A percentile compares a stretch with the other conserved stretches of the same genome.
These are phyloP conservation scores for Aspergillus vadensis DNA, from an alignment of 2,329 filamentous ascomycete genomes.

Conservation along the genomic window DNA sequence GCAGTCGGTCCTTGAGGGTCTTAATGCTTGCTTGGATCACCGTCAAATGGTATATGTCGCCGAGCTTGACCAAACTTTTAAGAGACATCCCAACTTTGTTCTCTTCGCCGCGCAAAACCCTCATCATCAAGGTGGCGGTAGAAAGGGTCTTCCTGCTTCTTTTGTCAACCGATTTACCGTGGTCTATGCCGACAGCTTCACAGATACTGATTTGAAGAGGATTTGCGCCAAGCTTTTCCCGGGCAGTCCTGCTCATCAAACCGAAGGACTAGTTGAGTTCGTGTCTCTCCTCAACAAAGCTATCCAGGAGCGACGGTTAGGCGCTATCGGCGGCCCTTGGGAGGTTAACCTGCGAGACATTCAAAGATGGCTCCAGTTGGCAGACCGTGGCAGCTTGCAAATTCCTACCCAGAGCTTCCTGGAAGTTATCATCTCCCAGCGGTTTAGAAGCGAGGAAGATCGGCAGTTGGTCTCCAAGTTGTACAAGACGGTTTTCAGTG, in stretches of 20 bases:
- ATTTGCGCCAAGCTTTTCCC: constrained; percentile 83
- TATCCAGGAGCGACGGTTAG: constrained; percentile 57
- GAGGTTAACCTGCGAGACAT: constrained; percentile 94
- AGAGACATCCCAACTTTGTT: constrained; percentile 84
- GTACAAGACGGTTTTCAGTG: constrained; percentile 66
- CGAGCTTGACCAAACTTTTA: constrained; percentile 92
- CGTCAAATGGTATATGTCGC: constrained; percentile 94
- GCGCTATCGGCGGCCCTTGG: constrained; percentile 73
- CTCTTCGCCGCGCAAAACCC: constrained; percentile 97
- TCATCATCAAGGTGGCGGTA: constrained; percentile 92
- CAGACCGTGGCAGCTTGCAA: constrained; percentile 62
- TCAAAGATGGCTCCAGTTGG: constrained; percentile 79
- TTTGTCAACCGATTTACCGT: constrained; percentile 99
- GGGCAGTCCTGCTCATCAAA: constrained; percentile 58
- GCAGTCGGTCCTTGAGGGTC: constrained; percentile 90
- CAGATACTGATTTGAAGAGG: constrained; percentile 72
- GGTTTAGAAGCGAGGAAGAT: constrained; percentile 76
- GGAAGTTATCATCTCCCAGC: constrained; percentile 78
- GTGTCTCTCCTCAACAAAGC: constrained; percentile 77
- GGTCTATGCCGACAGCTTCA: constrained; percentile 92
- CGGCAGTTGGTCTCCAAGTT: constrained; percentile 65
- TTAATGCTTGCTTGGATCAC: constrained; percentile 96
- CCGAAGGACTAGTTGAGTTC: constrained; percentile 72
- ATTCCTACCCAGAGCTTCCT: constrained; percentile 73
- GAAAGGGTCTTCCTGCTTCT: constrained; percentile 90